These are phyloP conservation scores for Solanum hybrid DNA, from an alignment of 305 asterid species.

Conservation along the genomic window DNA sequence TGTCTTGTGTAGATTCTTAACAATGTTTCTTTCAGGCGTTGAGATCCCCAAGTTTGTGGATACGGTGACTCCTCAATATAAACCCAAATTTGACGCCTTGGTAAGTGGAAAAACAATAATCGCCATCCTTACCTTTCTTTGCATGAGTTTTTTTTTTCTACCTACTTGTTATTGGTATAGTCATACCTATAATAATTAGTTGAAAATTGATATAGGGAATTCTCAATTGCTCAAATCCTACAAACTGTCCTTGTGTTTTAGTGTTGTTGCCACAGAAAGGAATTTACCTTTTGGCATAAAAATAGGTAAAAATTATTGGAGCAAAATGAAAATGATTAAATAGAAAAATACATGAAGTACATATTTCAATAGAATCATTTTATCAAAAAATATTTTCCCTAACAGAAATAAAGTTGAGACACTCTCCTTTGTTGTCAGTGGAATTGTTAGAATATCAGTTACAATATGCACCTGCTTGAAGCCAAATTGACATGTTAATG, in stretches of 20 bases:
- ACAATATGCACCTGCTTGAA: not conserved
- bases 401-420: not conserved
- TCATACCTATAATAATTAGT: not conserved
- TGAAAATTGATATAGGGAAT: not conserved
- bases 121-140: not conserved
- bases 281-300: not conserved
- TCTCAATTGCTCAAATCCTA: not conserved
- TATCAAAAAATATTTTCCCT: not conserved
- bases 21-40: conserved; percentile 39
- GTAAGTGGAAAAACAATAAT: conserved; percentile 28
- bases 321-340: not conserved
- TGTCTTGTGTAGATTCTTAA: not conserved
- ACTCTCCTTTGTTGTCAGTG: not conserved
- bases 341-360: not conserved
- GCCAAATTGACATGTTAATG: not conserved
- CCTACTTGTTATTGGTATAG: not conserved
- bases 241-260: not conserved
- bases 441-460: not conserved
- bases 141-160: not conserved
- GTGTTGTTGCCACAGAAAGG: not conserved
- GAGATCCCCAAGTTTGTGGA: conserved; percentile 85
- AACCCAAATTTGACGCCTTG: conserved; percentile 86
- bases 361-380: not conserved
- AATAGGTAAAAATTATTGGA: not conserved
- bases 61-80: conserved; percentile 78